These are phyloP conservation scores for Exophiala oligosperma DNA, from an alignment of 2,329 filamentous ascomycete genomes.

Conservation along the genomic window DNA sequence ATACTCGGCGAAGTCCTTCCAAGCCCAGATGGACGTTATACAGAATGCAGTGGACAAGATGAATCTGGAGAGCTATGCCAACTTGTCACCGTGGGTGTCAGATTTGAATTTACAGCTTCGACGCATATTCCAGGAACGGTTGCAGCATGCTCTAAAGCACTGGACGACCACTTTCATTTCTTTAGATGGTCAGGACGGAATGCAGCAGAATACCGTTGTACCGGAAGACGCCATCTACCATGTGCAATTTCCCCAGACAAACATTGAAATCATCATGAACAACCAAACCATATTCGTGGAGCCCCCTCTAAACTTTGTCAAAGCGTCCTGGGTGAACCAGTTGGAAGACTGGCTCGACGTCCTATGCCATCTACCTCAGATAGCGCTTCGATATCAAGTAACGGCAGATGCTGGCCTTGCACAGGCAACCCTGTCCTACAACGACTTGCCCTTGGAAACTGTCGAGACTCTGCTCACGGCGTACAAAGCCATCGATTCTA, in stretches of 20 bases:
- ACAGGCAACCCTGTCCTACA: constrained; percentile 72
- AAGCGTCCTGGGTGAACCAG: constrained; percentile 90
- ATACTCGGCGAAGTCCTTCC: constrained; percentile 79
- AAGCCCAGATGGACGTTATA: constrained; percentile 76
- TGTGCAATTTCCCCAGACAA: constrained; percentile 53
- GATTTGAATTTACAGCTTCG: constrained; percentile 86
- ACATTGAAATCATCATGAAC: constrained; percentile 94
- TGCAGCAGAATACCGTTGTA: constrained; percentile 25
- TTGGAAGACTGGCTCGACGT: constrained; percentile 91
- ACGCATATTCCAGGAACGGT: constrained; percentile 71
- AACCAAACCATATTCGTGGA: constrained; percentile 98
- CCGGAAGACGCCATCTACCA: constrained; percentile 31
- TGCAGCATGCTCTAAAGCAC: constrained; percentile 78
- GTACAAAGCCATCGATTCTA: constrained; percentile 80
- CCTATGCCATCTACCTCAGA: constrained; percentile 87
- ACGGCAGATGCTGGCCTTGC: constrained; percentile 62
- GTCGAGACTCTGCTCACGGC: constrained; percentile 76
- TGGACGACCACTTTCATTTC: constrained; percentile 88
- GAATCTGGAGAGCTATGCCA: constrained; percentile 93
- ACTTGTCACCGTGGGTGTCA: constrained; percentile 85
- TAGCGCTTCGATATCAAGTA: constrained; percentile 94
- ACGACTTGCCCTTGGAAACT: constrained; percentile 80
- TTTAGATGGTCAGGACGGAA: constrained; percentile 29
- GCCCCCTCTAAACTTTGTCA: constrained; percentile 85
- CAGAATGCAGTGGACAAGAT: constrained; percentile 94